Percentiles rank a stretch among this genome's conserved stretches.
Conservation (phyloP, 805 yeast genomes). For the Yarrowia sp. region DNA sequence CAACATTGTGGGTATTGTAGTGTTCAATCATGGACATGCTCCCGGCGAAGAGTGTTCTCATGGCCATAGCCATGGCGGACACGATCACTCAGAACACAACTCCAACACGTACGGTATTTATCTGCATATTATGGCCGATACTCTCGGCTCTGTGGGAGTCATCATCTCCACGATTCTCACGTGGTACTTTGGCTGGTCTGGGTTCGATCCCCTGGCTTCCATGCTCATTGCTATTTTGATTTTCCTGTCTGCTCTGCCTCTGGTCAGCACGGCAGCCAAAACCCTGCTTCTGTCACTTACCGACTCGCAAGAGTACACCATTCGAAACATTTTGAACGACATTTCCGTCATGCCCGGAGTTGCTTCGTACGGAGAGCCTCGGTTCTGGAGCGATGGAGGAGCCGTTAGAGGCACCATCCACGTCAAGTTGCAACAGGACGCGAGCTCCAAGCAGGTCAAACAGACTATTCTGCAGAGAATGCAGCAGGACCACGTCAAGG, state of each 20-base stretch:
- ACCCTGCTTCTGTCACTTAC: conserved; percentile 64
- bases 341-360: conserved; percentile 73
- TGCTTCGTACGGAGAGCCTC: conserved; percentile 79
- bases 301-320: conserved; percentile 55
- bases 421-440: conserved; percentile 66
- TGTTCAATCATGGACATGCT: conserved; percentile 82
- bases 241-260: conserved; percentile 77
- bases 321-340: conserved; percentile 66
- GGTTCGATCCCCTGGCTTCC: conserved; percentile 92
- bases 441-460: conserved; percentile 58
- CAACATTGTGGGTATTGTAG: conserved; percentile 88
- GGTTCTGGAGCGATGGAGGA: conserved; percentile 75
- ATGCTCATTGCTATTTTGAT: conserved; percentile 79
- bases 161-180: conserved; percentile 84
- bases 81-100: conserved; percentile 40
- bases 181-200: conserved; percentile 64
- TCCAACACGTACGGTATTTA: conserved; percentile 93
- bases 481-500: conserved; percentile 48
- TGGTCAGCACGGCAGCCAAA: conserved; percentile 75
- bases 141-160: conserved; percentile 95
- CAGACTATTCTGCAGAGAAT: conserved; percentile 59
- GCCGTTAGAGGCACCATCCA: conserved; percentile 76
- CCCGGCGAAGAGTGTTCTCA: conserved; percentile 46
- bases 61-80: conserved; percentile 41
- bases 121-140: conserved; percentile 90